A percentile compares a stretch with the other conserved stretches of the same genome.
phyloP scores from a whole-genome alignment of 805 yeast genomes.

The Scheffersomyces coipomensis region DNA sequence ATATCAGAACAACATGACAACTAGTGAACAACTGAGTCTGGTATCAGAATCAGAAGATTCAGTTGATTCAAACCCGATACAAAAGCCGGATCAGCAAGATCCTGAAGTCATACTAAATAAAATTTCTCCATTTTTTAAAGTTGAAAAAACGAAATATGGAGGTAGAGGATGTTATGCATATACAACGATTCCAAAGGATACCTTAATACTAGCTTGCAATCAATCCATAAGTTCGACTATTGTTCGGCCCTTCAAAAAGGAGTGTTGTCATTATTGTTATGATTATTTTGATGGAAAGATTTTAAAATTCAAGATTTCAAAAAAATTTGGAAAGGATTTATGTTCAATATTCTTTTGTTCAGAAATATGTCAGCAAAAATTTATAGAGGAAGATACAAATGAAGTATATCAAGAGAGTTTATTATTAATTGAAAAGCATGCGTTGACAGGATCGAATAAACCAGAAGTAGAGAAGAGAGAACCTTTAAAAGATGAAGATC shows the following conservation, averaged over 20 bases:
- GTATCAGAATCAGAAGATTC: no score
- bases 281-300: slow-evolving; percentile 46
- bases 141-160: slow-evolving; percentile 42
- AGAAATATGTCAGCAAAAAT: slow-evolving; percentile 39
- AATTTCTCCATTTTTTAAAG: slow-evolving; percentile 30
- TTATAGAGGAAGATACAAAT: slow-evolving; percentile 33
- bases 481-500: slow-evolving; percentile 10
- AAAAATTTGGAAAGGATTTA: slow-evolving; percentile 11
- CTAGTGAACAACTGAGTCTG: no score
- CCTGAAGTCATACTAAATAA: background rate
- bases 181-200: slow-evolving; percentile 35
- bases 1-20: no score
- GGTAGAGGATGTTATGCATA: slow-evolving; percentile 65
- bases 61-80: no score
- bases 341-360: slow-evolving; percentile 45
- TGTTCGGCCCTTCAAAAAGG: slow-evolving; percentile 55
- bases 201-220: slow-evolving; percentile 37
- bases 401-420: slow-evolving; percentile 31
- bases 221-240: slow-evolving; percentile 49
- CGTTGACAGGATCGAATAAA: slow-evolving; percentile 16
- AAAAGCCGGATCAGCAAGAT: background rate
- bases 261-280: slow-evolving; percentile 59
- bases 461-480: slow-evolving; percentile 23
- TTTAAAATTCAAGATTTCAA: slow-evolving; percentile 39
- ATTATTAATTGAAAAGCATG: slow-evolving; percentile 36